Conservation (phyloP, 1,139 yeast genomes). For the Debaryomycetaceae sp. region DNA sequence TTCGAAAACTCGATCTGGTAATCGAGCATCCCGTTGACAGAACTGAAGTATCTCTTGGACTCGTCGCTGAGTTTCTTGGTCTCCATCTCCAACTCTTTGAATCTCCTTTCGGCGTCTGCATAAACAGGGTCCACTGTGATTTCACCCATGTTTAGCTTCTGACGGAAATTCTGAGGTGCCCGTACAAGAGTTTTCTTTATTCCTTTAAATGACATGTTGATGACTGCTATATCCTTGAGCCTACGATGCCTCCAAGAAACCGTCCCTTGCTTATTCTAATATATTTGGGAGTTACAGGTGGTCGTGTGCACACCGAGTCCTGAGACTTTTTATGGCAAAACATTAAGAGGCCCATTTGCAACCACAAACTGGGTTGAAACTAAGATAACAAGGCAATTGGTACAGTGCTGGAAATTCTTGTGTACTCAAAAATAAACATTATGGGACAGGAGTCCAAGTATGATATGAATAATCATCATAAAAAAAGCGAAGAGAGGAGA, state of each 20-base stretch:
- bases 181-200: conserved; percentile 80
- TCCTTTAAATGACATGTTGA: conserved; percentile 86
- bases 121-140: conserved; percentile 84
- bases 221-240: background rate
- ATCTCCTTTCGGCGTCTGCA: conserved; percentile 91
- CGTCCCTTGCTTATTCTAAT: background rate
- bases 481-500: background rate
- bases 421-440: no score
- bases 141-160: conserved; percentile 82
- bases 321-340: no score
- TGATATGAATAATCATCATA: background rate
- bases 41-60: conserved; percentile 81
- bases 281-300: background rate
- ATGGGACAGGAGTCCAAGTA: background rate
- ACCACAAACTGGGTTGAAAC: conserved; percentile 4
- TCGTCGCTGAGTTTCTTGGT: conserved; percentile 89
- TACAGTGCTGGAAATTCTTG: background rate
- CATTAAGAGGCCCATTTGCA: conserved; percentile 5
- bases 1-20: conserved; percentile 92
- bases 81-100: conserved; percentile 85
- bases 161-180: conserved; percentile 79
- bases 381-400: background rate
- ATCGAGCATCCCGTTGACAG: conserved; percentile 90
- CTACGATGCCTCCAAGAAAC: background rate
- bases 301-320: background rate